Conservation (phyloP, 2,329 filamentous ascomycete species). For the Ascochyta koolunga region DNA sequence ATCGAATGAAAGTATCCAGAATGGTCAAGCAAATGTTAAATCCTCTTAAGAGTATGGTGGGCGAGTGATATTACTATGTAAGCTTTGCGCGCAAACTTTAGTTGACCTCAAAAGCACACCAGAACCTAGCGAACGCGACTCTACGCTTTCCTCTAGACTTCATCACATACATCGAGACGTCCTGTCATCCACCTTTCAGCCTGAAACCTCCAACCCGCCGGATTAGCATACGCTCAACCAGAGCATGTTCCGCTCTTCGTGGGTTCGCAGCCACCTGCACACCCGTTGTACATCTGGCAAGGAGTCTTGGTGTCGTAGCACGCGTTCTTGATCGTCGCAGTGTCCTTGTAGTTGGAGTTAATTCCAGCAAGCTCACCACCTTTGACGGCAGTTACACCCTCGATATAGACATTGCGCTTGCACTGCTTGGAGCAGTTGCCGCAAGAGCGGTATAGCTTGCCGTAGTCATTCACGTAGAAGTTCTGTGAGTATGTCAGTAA, state of each 20-base stretch:
- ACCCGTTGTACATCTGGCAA: conserved; percentile 28
- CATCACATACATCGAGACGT: neutral
- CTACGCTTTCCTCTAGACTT: too few relatives aligned
- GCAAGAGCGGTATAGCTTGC: conserved; percentile 52
- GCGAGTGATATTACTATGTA: neutral
- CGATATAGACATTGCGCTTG: conserved; percentile 51
- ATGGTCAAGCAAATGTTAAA: neutral
- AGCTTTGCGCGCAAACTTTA: neutral
- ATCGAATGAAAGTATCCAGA: neutral
- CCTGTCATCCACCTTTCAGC: neutral
- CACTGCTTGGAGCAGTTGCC: conserved; percentile 52
- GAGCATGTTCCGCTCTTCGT: conserved; percentile 21
- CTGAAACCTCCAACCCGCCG: neutral
- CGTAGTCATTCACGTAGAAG: conserved; percentile 36
- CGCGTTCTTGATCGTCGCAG: conserved; percentile 42
- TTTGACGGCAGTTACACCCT: conserved; percentile 47
- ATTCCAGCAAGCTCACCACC: conserved; percentile 52
- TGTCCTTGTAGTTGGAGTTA: conserved; percentile 57
- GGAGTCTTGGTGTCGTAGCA: conserved; percentile 20
- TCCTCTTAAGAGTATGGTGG: neutral
- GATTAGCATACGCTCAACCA: neutral
- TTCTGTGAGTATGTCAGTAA: conserved; percentile 3
- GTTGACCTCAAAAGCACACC: too few relatives aligned
- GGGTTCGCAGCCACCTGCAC: conserved; percentile 26
- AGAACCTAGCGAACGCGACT: too few relatives aligned